Conservation (phyloP, 1,139 yeast species). For the Suhomyces coccinellae region DNA sequence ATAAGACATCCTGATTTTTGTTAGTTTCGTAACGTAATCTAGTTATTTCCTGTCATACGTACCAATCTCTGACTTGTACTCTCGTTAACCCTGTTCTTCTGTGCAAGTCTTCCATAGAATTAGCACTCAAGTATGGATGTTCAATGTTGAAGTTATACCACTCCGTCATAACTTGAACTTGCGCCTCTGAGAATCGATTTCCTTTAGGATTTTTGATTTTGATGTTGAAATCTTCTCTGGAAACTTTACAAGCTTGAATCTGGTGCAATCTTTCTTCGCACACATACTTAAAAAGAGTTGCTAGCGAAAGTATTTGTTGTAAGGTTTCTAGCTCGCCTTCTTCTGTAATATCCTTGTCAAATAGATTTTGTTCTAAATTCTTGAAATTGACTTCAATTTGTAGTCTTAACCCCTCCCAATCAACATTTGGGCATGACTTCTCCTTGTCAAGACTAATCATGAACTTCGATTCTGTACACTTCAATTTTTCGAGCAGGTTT, state of each 20-base stretch:
- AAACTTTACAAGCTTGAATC: neutral
- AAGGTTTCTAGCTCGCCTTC: no score
- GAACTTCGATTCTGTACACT: no score
- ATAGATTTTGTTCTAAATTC: no score
- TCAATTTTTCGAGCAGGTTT: no score
- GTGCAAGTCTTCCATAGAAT: constrained; percentile 1
- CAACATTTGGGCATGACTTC: no score
- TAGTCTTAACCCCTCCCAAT: no score
- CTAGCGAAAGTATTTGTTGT: no score
- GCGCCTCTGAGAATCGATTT: constrained; percentile 5
- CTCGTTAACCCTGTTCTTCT: constrained; percentile 7
- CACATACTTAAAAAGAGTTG: no score
- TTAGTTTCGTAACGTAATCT: constrained; percentile 7
- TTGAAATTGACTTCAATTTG: no score
- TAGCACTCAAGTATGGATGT: constrained; percentile 5
- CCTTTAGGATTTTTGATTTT: constrained; percentile 10
- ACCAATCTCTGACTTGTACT: constrained; percentile 16
- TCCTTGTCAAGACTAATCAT: no score
- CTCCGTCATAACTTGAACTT: constrained; percentile 6
- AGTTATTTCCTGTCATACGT: constrained; percentile 6
- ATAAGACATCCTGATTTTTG: constrained; percentile 16
- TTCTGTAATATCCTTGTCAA: no score
- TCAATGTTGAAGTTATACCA: constrained; percentile 9
- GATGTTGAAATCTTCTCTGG: constrained; percentile 14
- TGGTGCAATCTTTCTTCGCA: no score